Base-by-base conservation (phyloP, 2,329 filamentous ascomycete genomes). In the Aspergillus sojae region DNA sequence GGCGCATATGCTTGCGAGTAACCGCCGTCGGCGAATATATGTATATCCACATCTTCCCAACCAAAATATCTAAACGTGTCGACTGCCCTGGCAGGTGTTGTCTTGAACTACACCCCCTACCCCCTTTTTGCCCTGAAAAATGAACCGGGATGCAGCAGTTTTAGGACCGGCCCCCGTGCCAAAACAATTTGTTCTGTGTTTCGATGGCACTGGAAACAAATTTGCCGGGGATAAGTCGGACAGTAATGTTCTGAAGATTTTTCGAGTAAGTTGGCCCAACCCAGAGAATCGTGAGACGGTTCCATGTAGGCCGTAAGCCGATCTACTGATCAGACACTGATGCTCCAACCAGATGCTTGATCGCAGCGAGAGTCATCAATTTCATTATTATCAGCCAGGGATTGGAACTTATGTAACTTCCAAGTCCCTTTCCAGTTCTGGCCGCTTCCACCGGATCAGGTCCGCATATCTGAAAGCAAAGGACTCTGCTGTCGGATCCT, bases 401-500 rank as follows among this genome's bases (percentile, higher is more conserved):
- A 81, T 81, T 66, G 80, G 80, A 26, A 82, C 80, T 28, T 81
- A 82, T 66, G 77, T 80, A 60, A 77, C 76, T 0, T 72, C 73
- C 3, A 74, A 72, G 34, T 75, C 75, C 7, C 68, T 80, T 6
- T 67, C 68, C 7, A 65, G 62, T 52, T 60, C 72, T 62, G 74
- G 77, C 30, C 71, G 74, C 26, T 68, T 78, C 28, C 74, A 77
- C 61, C 74, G 77, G 61, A 88, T 90, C 64, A 92, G 92, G 69
- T 77, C 74, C 19, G 74, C 74, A 30, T 78, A 78, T 59, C 62
- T 74, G 32, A 78, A 78, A 62, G 75, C 76, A 57, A 78, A 78
- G 58, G 92, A 95, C 75, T 91, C 90, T 3, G 92, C 91, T 11
- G 78, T 96, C 64, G 92, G 92, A 1, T 90, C 90, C 0, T 92